Evolutionary conservation across 768 basidiomycete species (phyloP), one percentile per base, ranked within the genome.

Genomic region (Cyclocybe cylindracea): DNA sequence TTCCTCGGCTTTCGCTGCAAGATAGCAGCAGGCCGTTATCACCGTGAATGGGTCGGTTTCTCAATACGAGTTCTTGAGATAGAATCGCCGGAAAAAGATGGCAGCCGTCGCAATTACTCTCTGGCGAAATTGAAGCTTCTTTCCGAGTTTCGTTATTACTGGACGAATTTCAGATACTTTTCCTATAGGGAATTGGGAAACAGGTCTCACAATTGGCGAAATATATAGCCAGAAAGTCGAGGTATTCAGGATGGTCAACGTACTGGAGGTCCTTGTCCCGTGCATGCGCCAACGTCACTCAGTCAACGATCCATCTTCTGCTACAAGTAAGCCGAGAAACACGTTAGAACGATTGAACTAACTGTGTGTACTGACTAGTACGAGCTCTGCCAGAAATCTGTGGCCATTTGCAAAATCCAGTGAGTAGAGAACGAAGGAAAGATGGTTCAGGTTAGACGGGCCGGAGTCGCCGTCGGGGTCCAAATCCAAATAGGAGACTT

Each of bases 1-100:
- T 67, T 99, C 97, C 64, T 99, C 97, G 1, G 94, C 93, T 68
- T 99, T 99, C 0, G 95, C 92, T 8, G 96, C 95, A 33, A 98
- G 88, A 68, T 98, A 98, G 57, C 87, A 87, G 70, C 96, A 99
- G 0, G 94, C 92, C 0, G 94, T 85, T 40, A 94, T 84, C 44
- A 98, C 94, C 50, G 95, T 77, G 61, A 91, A 94, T 0, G 94
- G 94, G 58, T 98, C 97, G 0, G 96, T 98, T 66, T 97, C 94
- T 73, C 91, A 94, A 64, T 94, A 96, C 6, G 85, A 79, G 66
- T 96, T 98, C 74, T 96, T 96, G 61, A 96, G 74, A 69, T 98
- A 99, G 71, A 98, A 98, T n/a, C 97, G 78, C 36, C 91, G 85
- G 70, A 98, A 97, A 71, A 93, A 98, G 36, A 97, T 88, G 41